Conservation (phyloP, 2,329 filamentous ascomycete genomes). For the Diplodia corticola region DNA sequence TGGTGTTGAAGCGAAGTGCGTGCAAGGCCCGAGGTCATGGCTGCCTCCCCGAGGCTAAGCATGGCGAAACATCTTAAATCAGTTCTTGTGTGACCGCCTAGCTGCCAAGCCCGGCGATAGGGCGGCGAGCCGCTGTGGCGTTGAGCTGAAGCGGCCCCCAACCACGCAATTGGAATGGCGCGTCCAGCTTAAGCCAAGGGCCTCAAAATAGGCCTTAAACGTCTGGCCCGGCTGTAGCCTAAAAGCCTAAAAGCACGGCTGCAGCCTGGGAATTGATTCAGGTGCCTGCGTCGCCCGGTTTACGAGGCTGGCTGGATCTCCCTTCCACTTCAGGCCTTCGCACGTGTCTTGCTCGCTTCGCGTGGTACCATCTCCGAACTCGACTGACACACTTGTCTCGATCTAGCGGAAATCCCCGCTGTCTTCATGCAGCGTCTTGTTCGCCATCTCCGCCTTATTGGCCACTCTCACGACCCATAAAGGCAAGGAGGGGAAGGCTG, state of each 20-base stretch:
- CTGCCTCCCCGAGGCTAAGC: not conserved
- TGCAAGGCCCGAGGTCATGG: not conserved
- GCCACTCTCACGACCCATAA: not conserved
- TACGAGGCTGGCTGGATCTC: not conserved
- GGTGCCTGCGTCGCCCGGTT: not conserved
- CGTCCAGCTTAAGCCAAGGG: constrained; percentile 9
- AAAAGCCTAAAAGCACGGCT: not conserved
- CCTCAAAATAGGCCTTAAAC: not conserved
- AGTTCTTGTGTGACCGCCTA: not conserved
- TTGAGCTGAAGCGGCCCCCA: not conserved
- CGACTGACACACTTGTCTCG: not conserved
- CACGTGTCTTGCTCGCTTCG: not conserved
- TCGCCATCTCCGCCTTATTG: not conserved
- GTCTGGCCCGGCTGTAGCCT: not conserved
- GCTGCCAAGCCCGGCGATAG: not conserved
- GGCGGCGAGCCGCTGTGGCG: not conserved
- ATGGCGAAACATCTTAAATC: not conserved
- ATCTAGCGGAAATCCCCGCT: not conserved
- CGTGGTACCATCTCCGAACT: not conserved
- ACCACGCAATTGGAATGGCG: not conserved
- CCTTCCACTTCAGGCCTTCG: not conserved
- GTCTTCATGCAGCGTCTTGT: not conserved
- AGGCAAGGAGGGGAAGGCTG: not conserved
- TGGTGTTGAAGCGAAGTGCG: not conserved
- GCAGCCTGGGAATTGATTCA: not conserved